phyloP scores from a whole-genome alignment of 176 grass and related monocot species.

The Eleusine coracana region DNA sequence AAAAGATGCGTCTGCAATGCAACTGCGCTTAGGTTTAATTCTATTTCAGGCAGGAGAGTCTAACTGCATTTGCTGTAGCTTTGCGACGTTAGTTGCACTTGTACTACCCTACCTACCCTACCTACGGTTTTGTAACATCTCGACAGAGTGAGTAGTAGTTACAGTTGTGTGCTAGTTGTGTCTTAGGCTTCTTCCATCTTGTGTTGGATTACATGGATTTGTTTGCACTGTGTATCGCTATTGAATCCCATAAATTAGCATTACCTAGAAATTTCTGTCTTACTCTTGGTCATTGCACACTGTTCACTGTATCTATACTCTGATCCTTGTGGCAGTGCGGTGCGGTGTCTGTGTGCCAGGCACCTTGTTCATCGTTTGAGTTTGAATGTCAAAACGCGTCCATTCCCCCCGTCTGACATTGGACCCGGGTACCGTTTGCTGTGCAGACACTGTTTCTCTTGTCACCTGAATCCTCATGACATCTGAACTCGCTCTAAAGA shows the following conservation, averaged over 20 bases:
- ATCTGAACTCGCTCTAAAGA: constrained; percentile 42
- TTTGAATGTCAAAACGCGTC: background rate
- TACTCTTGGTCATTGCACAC: background rate
- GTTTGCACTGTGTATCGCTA: constrained; percentile 14
- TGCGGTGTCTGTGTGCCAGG: too few species aligned
- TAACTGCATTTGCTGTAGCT: constrained; percentile 54
- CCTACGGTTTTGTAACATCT: constrained; percentile 35
- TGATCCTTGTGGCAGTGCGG: background rate
- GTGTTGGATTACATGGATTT: constrained; percentile 34
- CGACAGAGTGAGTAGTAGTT: constrained; percentile 45
- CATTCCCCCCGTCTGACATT: background rate
- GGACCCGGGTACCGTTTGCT: background rate
- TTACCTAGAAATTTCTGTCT: constrained; percentile 1
- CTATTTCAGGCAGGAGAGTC: constrained; percentile 43
- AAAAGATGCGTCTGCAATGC: constrained; percentile 36
- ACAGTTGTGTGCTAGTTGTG: constrained; percentile 31
- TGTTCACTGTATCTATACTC: background rate
- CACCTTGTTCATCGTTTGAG: too few species aligned
- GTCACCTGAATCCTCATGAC: constrained; percentile 33
- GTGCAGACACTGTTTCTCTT: background rate
- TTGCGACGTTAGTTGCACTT: background rate
- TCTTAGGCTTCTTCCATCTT: constrained; percentile 30
- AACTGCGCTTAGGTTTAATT: constrained; percentile 35
- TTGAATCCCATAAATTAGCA: constrained; percentile 27
- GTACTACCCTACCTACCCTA: constrained; percentile 22